These are phyloP conservation scores for Cyathus striatus DNA, from an alignment of 768 basidiomycete genomes.

Conservation along the genomic window DNA sequence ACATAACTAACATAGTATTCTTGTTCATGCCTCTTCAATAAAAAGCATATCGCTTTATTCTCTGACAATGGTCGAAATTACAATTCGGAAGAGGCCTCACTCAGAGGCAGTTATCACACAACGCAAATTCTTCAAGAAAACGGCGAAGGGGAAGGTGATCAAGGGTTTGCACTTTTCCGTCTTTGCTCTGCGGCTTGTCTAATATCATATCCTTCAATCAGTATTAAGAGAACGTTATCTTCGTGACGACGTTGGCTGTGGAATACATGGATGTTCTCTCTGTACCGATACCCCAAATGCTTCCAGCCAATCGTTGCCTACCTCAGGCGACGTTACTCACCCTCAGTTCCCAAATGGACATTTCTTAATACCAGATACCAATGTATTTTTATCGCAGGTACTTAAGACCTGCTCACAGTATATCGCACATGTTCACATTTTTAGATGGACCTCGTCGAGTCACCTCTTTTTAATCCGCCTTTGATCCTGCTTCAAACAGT, in stretches of 20 bases:
- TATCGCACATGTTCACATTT: slow-evolving; percentile 4
- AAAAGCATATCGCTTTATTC: no score
- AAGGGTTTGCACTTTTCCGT: slow-evolving; percentile 55
- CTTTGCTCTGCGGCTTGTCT: background rate
- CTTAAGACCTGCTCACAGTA: slow-evolving; percentile 9
- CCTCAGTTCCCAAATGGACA: slow-evolving; percentile 59
- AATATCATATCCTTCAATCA: slow-evolving; percentile 17
- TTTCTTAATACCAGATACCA: slow-evolving; percentile 90
- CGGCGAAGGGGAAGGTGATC: slow-evolving; percentile 87
- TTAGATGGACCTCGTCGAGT: slow-evolving; percentile 93
- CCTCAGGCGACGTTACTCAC: slow-evolving; percentile 54
- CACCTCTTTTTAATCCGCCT: slow-evolving; percentile 65
- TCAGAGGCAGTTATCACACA: slow-evolving; percentile 74
- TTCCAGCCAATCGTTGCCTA: slow-evolving; percentile 47
- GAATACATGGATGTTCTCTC: slow-evolving; percentile 62
- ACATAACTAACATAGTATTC: no score
- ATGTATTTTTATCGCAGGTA: slow-evolving; percentile 89
- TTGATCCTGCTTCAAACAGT: slow-evolving; percentile 94
- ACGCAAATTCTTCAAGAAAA: slow-evolving; percentile 95
- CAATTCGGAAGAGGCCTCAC: slow-evolving; percentile 65
- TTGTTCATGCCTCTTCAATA: no score
- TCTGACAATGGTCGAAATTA: slow-evolving; percentile 50
- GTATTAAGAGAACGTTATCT: slow-evolving; percentile 94
- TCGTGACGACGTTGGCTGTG: slow-evolving; percentile 87
- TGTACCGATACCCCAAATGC: slow-evolving; percentile 51